phyloP scores from a whole-genome alignment of 352 stramenopile genomes.

The Globisporangium abappressorium region DNA sequence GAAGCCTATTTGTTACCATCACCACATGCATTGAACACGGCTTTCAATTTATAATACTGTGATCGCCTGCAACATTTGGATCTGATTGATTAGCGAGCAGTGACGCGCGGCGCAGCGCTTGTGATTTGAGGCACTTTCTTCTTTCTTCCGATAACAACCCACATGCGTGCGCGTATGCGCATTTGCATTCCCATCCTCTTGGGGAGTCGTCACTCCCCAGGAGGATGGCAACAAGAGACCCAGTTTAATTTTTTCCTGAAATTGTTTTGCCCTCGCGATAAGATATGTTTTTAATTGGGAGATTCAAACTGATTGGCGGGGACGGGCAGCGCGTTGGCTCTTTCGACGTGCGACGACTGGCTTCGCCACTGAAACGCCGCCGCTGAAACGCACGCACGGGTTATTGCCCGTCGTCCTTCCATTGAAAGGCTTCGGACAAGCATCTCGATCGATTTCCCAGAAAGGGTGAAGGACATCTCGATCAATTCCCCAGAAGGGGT shows the following conservation, averaged over 20 bases:
- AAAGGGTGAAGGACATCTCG: neutral
- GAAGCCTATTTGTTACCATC: neutral
- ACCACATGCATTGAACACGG: neutral
- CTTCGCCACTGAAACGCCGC: neutral
- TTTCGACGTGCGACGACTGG: neutral
- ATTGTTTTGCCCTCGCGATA: neutral
- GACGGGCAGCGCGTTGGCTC: constrained; percentile 1
- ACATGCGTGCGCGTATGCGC: neutral
- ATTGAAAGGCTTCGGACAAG: too few relatives aligned
- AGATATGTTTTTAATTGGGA: too few relatives aligned
- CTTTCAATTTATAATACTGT: neutral
- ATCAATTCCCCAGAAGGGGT: neutral
- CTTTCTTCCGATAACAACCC: constrained; percentile 5
- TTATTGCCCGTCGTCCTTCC: neutral
- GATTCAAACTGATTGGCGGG: neutral
- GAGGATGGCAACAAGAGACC: neutral
- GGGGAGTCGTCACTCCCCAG: neutral
- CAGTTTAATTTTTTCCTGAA: neutral
- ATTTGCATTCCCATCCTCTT: neutral
- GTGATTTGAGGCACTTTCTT: neutral
- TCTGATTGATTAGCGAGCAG: neutral
- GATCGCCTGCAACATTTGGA: neutral
- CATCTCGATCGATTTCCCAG: too few relatives aligned
- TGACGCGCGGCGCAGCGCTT: neutral
- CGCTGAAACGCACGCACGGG: neutral